phyloP scores from a whole-genome alignment of 2,329 filamentous ascomycete genomes.

The Venturiaceae sp. region DNA sequence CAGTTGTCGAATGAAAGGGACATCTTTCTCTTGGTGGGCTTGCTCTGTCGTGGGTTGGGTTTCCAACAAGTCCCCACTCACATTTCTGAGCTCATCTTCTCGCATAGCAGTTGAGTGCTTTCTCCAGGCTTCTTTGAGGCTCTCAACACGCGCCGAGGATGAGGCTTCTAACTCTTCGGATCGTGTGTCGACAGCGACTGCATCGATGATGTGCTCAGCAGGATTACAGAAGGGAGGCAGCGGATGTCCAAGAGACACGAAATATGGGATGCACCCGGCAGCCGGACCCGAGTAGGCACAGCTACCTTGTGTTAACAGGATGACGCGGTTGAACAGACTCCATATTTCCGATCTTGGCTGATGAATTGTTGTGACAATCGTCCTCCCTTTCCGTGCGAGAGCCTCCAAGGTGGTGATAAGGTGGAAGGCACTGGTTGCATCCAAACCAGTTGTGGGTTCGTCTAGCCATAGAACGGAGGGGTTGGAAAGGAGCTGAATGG shows the following conservation, averaged over 20 bases:
- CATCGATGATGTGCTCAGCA: constrained; percentile 65
- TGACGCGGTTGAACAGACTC: neutral
- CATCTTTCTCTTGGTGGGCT: constrained; percentile 12
- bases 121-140: constrained; percentile 52
- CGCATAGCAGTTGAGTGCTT: constrained; percentile 13
- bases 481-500: constrained; percentile 69
- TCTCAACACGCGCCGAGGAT: constrained; percentile 50
- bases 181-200: constrained; percentile 64
- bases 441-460: constrained; percentile 67
- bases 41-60: neutral
- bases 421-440: constrained; percentile 4
- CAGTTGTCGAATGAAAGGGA: constrained; percentile 51
- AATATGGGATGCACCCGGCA: neutral
- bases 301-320: neutral
- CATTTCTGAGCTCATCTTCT: constrained; percentile 12
- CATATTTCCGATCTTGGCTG: constrained; percentile 5
- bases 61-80: no score
- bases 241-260: constrained; percentile 24
- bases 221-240: constrained; percentile 68
- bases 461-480: constrained; percentile 62
- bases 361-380: constrained; percentile 4
- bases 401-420: constrained; percentile 1
- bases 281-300: neutral
- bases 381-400: constrained; percentile 4
- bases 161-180: constrained; percentile 54